These are phyloP conservation scores for Chlorella ohadii DNA, from an alignment of 139 green algal species.

Conservation along the genomic window DNA sequence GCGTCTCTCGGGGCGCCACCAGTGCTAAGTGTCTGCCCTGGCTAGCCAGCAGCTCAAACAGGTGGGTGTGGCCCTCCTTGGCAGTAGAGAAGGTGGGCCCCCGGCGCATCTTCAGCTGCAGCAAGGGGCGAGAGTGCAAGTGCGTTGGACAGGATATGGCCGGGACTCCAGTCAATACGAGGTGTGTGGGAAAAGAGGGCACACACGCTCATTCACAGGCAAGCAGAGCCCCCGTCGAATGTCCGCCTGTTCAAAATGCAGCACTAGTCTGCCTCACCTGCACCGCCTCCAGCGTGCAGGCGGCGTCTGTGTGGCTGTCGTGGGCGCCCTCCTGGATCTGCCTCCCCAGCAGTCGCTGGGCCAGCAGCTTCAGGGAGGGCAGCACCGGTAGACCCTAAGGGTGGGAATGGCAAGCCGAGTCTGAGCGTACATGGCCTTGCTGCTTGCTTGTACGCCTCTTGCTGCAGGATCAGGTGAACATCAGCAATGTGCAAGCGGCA, in stretches of 20 bases:
- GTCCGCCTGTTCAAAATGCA: too few relatives aligned
- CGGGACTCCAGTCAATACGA: too few relatives aligned
- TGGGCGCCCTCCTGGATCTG: constrained; percentile 64
- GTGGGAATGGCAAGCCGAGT: not conserved
- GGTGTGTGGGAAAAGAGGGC: too few relatives aligned
- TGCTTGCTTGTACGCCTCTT: too few relatives aligned
- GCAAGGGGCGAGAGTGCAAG: not conserved
- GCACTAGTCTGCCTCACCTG: not conserved
- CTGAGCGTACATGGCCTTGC: too few relatives aligned
- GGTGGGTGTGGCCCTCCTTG: constrained; percentile 14
- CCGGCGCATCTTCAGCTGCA: constrained; percentile 59
- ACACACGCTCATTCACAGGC: too few relatives aligned
- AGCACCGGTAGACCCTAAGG: not conserved
- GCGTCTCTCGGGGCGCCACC: constrained; percentile 63
- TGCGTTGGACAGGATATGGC: too few relatives aligned
- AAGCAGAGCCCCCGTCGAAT: too few relatives aligned
- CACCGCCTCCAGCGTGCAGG: constrained; percentile 58
- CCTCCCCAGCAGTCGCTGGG: constrained; percentile 43
- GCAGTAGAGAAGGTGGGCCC: constrained; percentile 7
- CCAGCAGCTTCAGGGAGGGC: constrained; percentile 24
- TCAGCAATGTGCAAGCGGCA: too few relatives aligned
- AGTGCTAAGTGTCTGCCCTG: constrained; percentile 37
- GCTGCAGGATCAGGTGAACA: too few relatives aligned
- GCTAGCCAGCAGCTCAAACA: constrained; percentile 64
- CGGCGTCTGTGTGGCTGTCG: constrained; percentile 61